phyloP scores from a whole-genome alignment of 2,329 filamentous ascomycete genomes.

The Fusarium liriodendri region DNA sequence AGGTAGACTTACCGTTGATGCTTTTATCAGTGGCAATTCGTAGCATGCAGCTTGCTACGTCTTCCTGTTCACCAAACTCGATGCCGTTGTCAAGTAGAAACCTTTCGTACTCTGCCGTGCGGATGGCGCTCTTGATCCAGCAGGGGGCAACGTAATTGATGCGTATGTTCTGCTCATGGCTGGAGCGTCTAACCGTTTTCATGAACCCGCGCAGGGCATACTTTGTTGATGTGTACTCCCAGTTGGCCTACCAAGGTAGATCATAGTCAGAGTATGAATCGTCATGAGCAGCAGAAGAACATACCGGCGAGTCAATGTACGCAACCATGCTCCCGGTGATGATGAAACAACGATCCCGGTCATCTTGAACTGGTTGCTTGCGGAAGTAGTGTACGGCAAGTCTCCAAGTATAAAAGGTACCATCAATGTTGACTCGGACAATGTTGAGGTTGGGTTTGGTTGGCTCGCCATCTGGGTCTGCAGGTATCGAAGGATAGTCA shows the following conservation, averaged over 20 bases:
- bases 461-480: constrained; percentile 31
- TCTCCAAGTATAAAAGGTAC: constrained; percentile 58
- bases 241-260: constrained; percentile 24
- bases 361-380: constrained; percentile 50
- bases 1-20: constrained; percentile 38
- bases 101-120: constrained; percentile 54
- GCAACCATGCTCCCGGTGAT: constrained; percentile 60
- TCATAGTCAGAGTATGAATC: not conserved
- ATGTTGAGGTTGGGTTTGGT: constrained; percentile 56
- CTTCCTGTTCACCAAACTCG: constrained; percentile 52
- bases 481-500: not conserved
- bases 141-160: constrained; percentile 60
- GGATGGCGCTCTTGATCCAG: constrained; percentile 52
- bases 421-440: constrained; percentile 54
- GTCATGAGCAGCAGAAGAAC: not conserved
- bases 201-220: constrained; percentile 31
- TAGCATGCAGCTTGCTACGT: constrained; percentile 49
- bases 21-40: constrained; percentile 46
- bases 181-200: constrained; percentile 28
- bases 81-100: constrained; percentile 53
- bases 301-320: constrained; percentile 57
- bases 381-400: constrained; percentile 60
- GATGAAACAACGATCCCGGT: constrained; percentile 60
- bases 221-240: constrained; percentile 38
- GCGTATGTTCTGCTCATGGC: constrained; percentile 54